These are phyloP conservation scores for Cydonia oblonga DNA, from an alignment of 331 rosid species.

Conservation along the genomic window DNA sequence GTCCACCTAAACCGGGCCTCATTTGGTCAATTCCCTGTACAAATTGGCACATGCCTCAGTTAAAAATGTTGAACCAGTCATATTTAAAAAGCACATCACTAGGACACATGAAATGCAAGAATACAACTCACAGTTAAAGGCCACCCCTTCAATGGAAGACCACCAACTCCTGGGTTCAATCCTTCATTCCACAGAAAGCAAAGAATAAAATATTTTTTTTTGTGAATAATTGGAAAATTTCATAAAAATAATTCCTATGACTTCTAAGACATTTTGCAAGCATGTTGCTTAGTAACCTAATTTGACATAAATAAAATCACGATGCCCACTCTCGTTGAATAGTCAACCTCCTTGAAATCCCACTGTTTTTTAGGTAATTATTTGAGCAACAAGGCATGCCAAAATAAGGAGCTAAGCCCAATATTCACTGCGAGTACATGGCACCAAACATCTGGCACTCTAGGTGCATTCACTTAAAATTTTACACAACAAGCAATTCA, in stretches of 20 bases:
- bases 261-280: neutral
- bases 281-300: neutral
- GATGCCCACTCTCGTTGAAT: neutral
- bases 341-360: neutral
- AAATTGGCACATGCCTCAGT: slow-evolving; percentile 11
- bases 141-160: slow-evolving; percentile 88
- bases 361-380: neutral
- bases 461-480: neutral
- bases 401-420: neutral
- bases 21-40: slow-evolving; percentile 80
- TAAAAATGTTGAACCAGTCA: slow-evolving; percentile 6
- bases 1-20: slow-evolving; percentile 72
- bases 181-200: slow-evolving; percentile 27
- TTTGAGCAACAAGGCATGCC: neutral
- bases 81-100: slow-evolving; percentile 3
- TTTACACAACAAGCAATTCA: neutral
- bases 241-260: neutral
- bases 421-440: neutral
- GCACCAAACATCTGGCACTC: neutral
- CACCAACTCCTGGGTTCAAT: slow-evolving; percentile 62
- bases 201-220: neutral
- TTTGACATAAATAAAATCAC: neutral
- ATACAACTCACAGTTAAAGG: slow-evolving; percentile 74
- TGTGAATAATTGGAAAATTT: neutral
- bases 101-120: neutral